Evolutionary conservation across 2,329 filamentous ascomycete species (phyloP).

Genomic region (Gremmenia infestans): DNA sequence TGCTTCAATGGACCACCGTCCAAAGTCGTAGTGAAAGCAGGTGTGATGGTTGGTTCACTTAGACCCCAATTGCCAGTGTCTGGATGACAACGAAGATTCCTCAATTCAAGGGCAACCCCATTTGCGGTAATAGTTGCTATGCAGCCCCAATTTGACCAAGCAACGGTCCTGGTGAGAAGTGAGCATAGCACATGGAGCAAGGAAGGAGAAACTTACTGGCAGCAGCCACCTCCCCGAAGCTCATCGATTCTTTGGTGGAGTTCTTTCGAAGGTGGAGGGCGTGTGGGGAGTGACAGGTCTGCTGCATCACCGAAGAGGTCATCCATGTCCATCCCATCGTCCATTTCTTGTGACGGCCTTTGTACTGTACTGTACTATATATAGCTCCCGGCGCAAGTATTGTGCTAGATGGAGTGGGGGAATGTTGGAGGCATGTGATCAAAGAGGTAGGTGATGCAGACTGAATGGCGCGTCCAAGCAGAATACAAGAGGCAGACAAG

Average conservation of each 20-base stretch:
- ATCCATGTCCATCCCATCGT: slow-evolving; percentile 53
- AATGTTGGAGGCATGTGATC: background rate
- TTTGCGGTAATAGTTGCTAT: slow-evolving; percentile 76
- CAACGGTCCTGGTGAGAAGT: slow-evolving; percentile 57
- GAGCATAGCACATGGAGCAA: background rate
- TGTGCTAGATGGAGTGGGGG: background rate
- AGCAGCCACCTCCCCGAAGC: slow-evolving; percentile 68
- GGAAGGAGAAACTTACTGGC: slow-evolving; percentile 58
- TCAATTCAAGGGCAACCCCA: slow-evolving; percentile 65
- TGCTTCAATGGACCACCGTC: slow-evolving; percentile 68
- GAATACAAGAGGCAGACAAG: background rate
- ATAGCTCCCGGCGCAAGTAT: too few relatives aligned
- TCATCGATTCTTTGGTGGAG: slow-evolving; percentile 72
- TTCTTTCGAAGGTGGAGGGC: slow-evolving; percentile 52
- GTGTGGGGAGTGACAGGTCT: slow-evolving; percentile 50
- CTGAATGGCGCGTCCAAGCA: background rate
- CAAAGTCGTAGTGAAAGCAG: slow-evolving; percentile 55
- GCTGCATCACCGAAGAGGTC: slow-evolving; percentile 73
- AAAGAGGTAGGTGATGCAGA: background rate
- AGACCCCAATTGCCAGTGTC: slow-evolving; percentile 71
- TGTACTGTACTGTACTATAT: background rate
- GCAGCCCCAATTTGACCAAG: slow-evolving; percentile 84
- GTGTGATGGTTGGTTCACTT: slow-evolving; percentile 62
- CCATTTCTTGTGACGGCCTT: slow-evolving; percentile 47
- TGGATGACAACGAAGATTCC: slow-evolving; percentile 64